Evolutionary conservation across 805 yeast genomes (phyloP).

Genomic region (Maudiozyma saulgeensis): DNA sequence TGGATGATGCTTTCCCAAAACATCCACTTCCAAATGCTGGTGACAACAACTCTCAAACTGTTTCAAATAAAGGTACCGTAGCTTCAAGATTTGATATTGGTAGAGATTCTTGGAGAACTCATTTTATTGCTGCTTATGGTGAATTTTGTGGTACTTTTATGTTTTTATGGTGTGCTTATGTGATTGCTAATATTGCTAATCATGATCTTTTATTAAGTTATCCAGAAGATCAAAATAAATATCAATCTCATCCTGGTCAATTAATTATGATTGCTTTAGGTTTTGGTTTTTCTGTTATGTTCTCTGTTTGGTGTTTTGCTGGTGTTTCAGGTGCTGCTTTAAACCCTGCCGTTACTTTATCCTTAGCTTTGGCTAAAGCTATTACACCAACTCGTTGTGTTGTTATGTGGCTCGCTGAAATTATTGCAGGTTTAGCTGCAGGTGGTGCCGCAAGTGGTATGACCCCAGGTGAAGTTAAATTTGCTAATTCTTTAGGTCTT

Average conservation of each 20-base stretch:
- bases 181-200: constrained; percentile 79
- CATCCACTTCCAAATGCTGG: background rate
- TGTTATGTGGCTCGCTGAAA: constrained; percentile 56
- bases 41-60: background rate
- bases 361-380: constrained; percentile 64
- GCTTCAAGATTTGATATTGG: constrained; percentile 26
- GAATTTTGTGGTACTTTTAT: constrained; percentile 83
- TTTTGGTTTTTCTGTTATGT: constrained; percentile 76
- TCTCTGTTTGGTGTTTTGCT: constrained; percentile 31
- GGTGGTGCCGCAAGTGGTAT: constrained; percentile 81
- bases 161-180: constrained; percentile 72
- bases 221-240: constrained; percentile 17
- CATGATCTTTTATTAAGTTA: constrained; percentile 33
- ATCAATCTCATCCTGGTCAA: constrained; percentile 56
- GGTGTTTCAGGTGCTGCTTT: constrained; percentile 81
- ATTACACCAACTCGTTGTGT: constrained; percentile 63
- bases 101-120: constrained; percentile 43
- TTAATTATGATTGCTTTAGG: constrained; percentile 75
- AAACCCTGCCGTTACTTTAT: constrained; percentile 79
- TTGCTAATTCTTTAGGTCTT: constrained; percentile 63
- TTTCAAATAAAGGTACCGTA: background rate
- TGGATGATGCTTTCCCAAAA: constrained; percentile 8
- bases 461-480: constrained; percentile 72
- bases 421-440: constrained; percentile 84
- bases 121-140: constrained; percentile 58